phyloP scores from a whole-genome alignment of 345 rosid genomes.

The Salix viminalis region DNA sequence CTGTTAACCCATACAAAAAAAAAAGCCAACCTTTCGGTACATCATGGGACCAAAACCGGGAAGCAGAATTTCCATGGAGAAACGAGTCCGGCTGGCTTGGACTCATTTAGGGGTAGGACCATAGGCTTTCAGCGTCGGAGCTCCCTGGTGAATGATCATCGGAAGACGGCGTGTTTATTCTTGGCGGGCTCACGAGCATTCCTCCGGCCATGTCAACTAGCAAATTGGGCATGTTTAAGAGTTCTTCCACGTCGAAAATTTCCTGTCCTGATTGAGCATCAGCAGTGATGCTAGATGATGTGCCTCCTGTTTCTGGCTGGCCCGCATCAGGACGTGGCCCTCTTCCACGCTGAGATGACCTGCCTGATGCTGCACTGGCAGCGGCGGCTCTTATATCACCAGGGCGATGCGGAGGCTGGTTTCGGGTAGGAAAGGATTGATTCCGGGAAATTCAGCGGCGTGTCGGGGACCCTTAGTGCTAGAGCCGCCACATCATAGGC shows the following conservation, averaged over 20 bases:
- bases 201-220: slow-evolving; percentile 71
- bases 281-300: not conserved
- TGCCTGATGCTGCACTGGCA: slow-evolving; percentile 45
- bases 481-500: slow-evolving; percentile 77
- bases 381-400: slow-evolving; percentile 58
- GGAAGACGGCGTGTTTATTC: slow-evolving; percentile 43
- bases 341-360: not conserved
- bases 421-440: slow-evolving; percentile 41
- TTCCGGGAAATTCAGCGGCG: slow-evolving; percentile 52
- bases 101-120: slow-evolving; percentile 35
- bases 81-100: not conserved
- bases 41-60: not conserved
- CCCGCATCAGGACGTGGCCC: slow-evolving; percentile 12
- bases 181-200: slow-evolving; percentile 71
- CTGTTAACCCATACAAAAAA: not conserved
- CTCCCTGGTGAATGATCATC: slow-evolving; percentile 49
- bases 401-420: slow-evolving; percentile 50
- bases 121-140: slow-evolving; percentile 50
- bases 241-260: slow-evolving; percentile 51
- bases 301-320: not conserved
- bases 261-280: slow-evolving; percentile 12
- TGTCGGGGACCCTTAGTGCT: slow-evolving; percentile 57
- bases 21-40: not conserved
- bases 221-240: slow-evolving; percentile 58
- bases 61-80: not conserved